A percentile compares a stretch with the other conserved stretches of the same genome.
These are phyloP conservation scores for Aspergillus thermomutatus DNA, from an alignment of 2,329 filamentous ascomycete species.

Conservation along the genomic window DNA sequence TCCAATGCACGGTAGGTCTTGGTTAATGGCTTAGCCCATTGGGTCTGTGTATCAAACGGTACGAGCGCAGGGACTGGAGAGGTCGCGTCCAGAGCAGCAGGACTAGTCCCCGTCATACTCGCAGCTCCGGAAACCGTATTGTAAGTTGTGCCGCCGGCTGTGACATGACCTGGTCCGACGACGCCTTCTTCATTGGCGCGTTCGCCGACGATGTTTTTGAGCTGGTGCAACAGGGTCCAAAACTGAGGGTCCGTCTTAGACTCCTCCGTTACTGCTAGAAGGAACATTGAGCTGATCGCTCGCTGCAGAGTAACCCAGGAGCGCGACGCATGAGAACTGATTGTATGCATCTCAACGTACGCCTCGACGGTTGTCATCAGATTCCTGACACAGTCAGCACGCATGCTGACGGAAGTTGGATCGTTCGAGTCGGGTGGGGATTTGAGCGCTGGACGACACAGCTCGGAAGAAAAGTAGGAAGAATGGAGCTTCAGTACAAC, in stretches of 20 bases:
- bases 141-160: constrained; percentile 10
- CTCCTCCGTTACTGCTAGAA: constrained; percentile 46
- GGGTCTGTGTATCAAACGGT: constrained; percentile 35
- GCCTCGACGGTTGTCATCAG: constrained; percentile 57
- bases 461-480: constrained; percentile 61
- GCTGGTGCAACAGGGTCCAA: constrained; percentile 37
- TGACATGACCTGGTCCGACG: constrained; percentile 18
- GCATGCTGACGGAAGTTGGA: constrained; percentile 39
- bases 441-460: constrained; percentile 60
- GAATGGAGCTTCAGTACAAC: constrained; percentile 60
- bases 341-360: constrained; percentile 54
- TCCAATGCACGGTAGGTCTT: constrained; percentile 46
- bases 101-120: constrained; percentile 21
- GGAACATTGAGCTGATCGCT: constrained; percentile 46
- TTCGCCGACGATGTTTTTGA: constrained; percentile 45
- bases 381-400: constrained; percentile 54
- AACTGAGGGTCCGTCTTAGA: constrained; percentile 40
- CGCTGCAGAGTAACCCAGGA: constrained; percentile 48
- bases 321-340: constrained; percentile 42
- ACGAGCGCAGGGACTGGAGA: constrained; percentile 27
- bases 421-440: constrained; percentile 45
- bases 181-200: constrained; percentile 36
- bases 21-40: constrained; percentile 46
- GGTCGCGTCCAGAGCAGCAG: constrained; percentile 22
- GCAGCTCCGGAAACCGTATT: constrained; percentile 25